A percentile compares a stretch with the other conserved stretches of the same genome.
These are phyloP conservation scores for Pythium aphanidermatum DNA, from an alignment of 352 stramenopile genomes.

Conservation along the genomic window DNA sequence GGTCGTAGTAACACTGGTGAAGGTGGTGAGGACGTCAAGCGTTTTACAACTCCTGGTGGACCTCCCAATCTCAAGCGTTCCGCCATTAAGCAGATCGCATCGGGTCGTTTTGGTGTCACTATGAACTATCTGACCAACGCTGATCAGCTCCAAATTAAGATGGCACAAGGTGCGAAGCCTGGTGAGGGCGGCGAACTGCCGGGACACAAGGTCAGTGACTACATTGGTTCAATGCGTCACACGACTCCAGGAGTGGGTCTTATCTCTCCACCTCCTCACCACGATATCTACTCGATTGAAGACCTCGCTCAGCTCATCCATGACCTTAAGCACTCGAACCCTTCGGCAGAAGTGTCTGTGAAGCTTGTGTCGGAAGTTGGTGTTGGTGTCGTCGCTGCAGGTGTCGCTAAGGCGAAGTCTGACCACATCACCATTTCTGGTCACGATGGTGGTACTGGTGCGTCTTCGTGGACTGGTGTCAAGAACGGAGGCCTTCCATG, in stretches of 20 bases:
- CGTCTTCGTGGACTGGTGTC: constrained; percentile 92
- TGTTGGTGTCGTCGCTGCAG: constrained; percentile 93
- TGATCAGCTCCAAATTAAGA: constrained; percentile 98
- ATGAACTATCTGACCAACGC: constrained; percentile 97
- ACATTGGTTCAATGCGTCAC: constrained; percentile 94
- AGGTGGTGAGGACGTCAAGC: constrained; percentile 90
- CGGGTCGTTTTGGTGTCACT: constrained; percentile 94
- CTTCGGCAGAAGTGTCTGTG: constrained; percentile 89
- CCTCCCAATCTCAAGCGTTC: constrained; percentile 68
- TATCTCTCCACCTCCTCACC: constrained; percentile 95
- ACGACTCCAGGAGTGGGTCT: constrained; percentile 95
- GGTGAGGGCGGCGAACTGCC: constrained; percentile 95
- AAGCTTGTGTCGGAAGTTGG: constrained; percentile 97
- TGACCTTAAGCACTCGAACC: constrained; percentile 97
- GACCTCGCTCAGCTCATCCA: constrained; percentile 97
- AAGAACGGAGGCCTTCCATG: constrained; percentile 93
- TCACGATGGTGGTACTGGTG: constrained; percentile 94
- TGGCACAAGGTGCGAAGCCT: constrained; percentile 96
- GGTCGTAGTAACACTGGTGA: constrained; percentile 95
- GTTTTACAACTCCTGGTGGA: constrained; percentile 46
- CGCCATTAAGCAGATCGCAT: constrained; percentile 95
- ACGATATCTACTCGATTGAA: constrained; percentile 99
- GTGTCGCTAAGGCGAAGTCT: constrained; percentile 87
- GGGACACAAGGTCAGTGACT: constrained; percentile 95
- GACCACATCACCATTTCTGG: constrained; percentile 96